phyloP scores from a whole-genome alignment of 202 grass and related monocot species.

The Bolboschoenoplectus hybrid region DNA sequence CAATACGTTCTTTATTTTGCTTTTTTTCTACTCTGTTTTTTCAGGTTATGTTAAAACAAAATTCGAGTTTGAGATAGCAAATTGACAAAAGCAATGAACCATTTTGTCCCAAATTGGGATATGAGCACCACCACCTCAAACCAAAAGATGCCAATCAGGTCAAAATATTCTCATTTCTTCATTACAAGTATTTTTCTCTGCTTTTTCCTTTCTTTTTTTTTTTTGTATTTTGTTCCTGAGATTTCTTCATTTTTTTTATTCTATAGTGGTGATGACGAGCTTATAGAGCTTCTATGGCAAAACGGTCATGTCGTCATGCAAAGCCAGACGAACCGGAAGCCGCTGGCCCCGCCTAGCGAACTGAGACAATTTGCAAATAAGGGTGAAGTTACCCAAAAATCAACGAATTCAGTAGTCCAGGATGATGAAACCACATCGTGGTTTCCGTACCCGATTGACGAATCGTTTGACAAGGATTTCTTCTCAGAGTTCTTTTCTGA shows the following conservation, averaged over 20 bases:
- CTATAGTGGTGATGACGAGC: constrained; percentile 51
- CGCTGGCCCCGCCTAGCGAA: constrained; percentile 35
- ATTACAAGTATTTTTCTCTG: constrained; percentile 22
- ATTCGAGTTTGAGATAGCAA: constrained; percentile 15
- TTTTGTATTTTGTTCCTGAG: neutral
- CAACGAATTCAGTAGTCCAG: neutral
- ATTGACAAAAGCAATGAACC: constrained; percentile 55
- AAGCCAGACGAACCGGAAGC: constrained; percentile 53
- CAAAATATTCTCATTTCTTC: constrained; percentile 1
- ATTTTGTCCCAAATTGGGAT: constrained; percentile 61
- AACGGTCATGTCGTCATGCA: constrained; percentile 74
- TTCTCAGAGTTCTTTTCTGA: constrained; percentile 60
- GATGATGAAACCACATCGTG: constrained; percentile 50
- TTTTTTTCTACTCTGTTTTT: constrained; percentile 22
- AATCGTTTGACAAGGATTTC: constrained; percentile 57
- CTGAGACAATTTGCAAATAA: constrained; percentile 37
- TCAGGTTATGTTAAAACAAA: constrained; percentile 36
- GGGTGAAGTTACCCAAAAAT: neutral
- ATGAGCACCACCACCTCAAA: constrained; percentile 52
- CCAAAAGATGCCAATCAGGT: constrained; percentile 54
- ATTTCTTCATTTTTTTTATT: neutral
- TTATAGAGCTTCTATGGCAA: constrained; percentile 71
- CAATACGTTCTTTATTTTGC: neutral
- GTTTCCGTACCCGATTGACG: constrained; percentile 58
- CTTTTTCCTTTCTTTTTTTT: neutral